Percentiles rank a stretch among this genome's conserved stretches.
Conservation (phyloP, 768 basidiomycete species). For the Hygrocybe punicea region DNA sequence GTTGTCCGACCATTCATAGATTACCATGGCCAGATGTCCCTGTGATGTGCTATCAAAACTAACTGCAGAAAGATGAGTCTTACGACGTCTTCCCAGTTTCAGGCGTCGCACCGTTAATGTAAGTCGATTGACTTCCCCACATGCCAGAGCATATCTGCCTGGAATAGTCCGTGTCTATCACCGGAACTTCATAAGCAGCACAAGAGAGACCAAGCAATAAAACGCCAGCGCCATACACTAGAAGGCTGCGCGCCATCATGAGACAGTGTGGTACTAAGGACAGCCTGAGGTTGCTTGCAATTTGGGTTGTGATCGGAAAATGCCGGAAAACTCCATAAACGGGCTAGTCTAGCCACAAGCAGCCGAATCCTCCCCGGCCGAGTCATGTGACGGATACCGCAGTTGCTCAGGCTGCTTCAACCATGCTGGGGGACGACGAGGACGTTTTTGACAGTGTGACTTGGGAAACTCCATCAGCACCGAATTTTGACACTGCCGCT, state of each 20-base stretch:
- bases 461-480: constrained; percentile 74
- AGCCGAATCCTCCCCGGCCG: no score
- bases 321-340: no score
- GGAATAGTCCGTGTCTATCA: constrained; percentile 73
- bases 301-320: no score
- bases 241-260: constrained; percentile 1
- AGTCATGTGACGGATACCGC: no score
- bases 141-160: constrained; percentile 94
- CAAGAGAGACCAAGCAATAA: constrained; percentile 35
- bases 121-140: constrained; percentile 77
- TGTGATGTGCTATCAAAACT: constrained; percentile 73
- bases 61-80: constrained; percentile 41
- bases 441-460: constrained; percentile 90
- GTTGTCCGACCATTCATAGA: constrained; percentile 94
- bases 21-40: constrained; percentile 89
- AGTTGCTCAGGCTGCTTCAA: background rate
- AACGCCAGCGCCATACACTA: constrained; percentile 21
- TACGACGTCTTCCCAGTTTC: background rate
- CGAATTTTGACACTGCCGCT: constrained; percentile 43
- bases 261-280: background rate
- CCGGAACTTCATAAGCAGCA: constrained; percentile 36
- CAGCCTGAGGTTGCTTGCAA: no score
- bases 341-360: no score
- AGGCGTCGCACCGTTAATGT: constrained; percentile 66
- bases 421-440: constrained; percentile 81